Evolutionary conservation across 495 filamentous ascomycete species (phyloP).

Genomic region (Immersiella caudata): DNA sequence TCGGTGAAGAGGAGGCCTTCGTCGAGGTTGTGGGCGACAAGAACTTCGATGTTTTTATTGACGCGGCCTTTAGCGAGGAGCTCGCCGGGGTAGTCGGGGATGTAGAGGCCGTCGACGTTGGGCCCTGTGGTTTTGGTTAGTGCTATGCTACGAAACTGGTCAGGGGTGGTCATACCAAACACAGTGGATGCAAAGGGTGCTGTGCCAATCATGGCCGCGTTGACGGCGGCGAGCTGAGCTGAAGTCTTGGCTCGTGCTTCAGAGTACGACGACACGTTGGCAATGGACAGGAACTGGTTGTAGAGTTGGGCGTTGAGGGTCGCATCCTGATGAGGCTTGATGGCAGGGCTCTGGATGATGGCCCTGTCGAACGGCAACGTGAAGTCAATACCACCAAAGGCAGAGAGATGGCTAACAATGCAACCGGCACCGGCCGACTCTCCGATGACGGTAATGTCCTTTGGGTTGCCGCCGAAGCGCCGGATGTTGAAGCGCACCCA

Average conservation of each 20-base stretch:
- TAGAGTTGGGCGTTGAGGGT: conserved; percentile 6
- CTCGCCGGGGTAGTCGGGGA: neutral
- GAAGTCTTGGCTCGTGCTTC: neutral
- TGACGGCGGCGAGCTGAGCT: neutral
- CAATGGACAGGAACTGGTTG: neutral
- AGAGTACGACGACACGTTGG: conserved; percentile 2
- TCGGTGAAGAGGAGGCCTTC: conserved; percentile 24
- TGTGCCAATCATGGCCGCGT: conserved; percentile 4
- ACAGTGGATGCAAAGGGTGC: conserved; percentile 2
- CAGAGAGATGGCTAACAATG: neutral
- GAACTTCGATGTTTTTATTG: neutral
- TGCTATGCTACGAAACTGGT: neutral
- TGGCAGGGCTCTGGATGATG: conserved; percentile 11
- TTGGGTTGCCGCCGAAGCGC: conserved; percentile 17
- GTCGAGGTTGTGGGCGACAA: conserved; percentile 16
- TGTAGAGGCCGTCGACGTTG: conserved; percentile 12
- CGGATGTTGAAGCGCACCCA: conserved; percentile 20
- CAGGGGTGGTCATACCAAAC: conserved; percentile 12
- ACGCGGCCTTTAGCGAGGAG: conserved; percentile 3
- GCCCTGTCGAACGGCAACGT: conserved; percentile 8
- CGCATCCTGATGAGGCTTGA: conserved; percentile 2
- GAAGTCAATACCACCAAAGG: neutral
- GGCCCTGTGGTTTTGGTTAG: neutral
- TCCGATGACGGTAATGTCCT: conserved; percentile 12
- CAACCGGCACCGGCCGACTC: conserved; percentile 16